These are phyloP conservation scores for Botrytis tulipae DNA, from an alignment of 2,329 filamentous ascomycete species.

Conservation along the genomic window DNA sequence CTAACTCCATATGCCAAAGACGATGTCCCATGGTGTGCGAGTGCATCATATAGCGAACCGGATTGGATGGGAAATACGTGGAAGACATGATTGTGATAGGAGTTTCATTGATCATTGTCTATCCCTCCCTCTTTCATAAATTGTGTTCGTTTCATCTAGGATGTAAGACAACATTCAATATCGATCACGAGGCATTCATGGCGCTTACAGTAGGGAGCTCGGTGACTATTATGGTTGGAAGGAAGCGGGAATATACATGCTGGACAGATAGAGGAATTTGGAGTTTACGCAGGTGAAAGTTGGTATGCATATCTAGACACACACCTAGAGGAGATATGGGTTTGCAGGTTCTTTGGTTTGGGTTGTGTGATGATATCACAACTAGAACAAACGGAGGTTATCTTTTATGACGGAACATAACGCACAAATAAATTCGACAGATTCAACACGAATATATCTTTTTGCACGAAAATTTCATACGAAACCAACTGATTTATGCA, in stretches of 20 bases:
- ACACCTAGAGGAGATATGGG: neutral
- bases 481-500: neutral
- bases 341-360: neutral
- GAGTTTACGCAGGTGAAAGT: neutral
- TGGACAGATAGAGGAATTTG: neutral
- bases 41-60: slow-evolving; percentile 54
- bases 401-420: no score
- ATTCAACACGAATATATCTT: neutral
- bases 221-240: neutral
- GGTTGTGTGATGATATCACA: neutral
- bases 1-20: slow-evolving; percentile 59
- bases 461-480: neutral
- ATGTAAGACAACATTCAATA: neutral
- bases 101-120: neutral
- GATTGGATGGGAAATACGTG: slow-evolving; percentile 47
- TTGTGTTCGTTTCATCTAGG: neutral
- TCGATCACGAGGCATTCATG: neutral
- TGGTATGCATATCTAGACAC: neutral
- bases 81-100: neutral
- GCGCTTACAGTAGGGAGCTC: neutral
- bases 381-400: no score
- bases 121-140: neutral
- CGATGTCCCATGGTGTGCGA: slow-evolving; percentile 78
- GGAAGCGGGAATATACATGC: neutral
- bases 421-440: neutral